Conservation (phyloP, 164 flowering plant species). For the Umbellularia californica region DNA sequence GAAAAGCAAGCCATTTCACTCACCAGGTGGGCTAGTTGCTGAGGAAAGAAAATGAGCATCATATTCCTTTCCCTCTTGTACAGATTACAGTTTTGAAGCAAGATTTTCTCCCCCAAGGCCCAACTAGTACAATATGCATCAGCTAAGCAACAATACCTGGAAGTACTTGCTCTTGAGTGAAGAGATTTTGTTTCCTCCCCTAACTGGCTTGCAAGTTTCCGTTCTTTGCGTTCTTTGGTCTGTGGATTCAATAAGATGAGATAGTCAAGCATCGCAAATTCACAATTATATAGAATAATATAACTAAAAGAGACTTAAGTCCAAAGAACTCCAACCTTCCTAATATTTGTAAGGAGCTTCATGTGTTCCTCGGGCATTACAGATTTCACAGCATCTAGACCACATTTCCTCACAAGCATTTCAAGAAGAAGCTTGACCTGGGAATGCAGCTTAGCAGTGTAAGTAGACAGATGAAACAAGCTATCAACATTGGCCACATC, state of each 20-base stretch:
- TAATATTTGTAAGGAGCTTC: slow-evolving; percentile 87
- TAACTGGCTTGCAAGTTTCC: slow-evolving; percentile 41
- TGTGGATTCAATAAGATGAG: slow-evolving; percentile 19
- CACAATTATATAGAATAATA: neutral
- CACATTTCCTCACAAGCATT: slow-evolving; percentile 93
- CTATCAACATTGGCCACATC: neutral
- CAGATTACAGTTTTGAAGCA: neutral
- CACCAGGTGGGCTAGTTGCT: too few species aligned
- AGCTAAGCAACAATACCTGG: slow-evolving; percentile 50
- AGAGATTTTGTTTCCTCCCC: slow-evolving; percentile 50
- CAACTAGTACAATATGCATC: neutral
- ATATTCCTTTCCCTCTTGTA: neutral
- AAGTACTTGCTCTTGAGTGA: slow-evolving; percentile 74
- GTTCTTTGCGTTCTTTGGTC: slow-evolving; percentile 78
- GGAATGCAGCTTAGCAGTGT: neutral
- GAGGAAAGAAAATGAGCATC: too few species aligned
- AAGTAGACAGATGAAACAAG: neutral
- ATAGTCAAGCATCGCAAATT: neutral
- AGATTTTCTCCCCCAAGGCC: neutral
- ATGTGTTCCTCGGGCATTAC: slow-evolving; percentile 97
- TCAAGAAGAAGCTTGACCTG: slow-evolving; percentile 87
- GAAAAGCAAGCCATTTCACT: too few species aligned
- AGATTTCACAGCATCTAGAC: slow-evolving; percentile 88
- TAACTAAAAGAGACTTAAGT: neutral
- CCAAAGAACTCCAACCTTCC: slow-evolving; percentile 55